Conservation (phyloP, 129 eudicot species). For the Artemisia tridentata region DNA sequence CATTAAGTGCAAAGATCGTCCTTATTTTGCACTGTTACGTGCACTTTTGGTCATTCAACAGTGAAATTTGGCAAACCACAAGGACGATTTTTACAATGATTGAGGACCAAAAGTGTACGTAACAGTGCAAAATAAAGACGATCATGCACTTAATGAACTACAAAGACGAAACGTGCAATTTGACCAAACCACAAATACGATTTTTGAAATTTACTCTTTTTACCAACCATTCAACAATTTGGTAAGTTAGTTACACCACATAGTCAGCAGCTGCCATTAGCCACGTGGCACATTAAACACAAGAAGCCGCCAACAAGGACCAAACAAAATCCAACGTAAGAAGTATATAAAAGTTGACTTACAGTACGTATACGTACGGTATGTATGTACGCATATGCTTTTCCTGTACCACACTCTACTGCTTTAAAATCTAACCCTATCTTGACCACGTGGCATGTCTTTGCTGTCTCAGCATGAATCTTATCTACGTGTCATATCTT, state of each 20-base stretch:
- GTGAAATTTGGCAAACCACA: too few relatives aligned
- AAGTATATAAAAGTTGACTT: conserved; percentile 3
- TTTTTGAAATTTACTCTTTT: too few relatives aligned
- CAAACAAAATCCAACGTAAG: conserved; percentile 17
- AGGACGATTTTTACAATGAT: too few relatives aligned
- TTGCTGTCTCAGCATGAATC: conserved; percentile 18
- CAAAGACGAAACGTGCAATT: too few relatives aligned
- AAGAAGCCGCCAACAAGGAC: conserved; percentile 14
- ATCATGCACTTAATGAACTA: too few relatives aligned
- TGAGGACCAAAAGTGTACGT: too few relatives aligned
- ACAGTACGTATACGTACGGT: conserved; percentile 26
- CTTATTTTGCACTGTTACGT: too few relatives aligned
- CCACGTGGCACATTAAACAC: conserved; percentile 12
- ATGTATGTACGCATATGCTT: conserved; percentile 17
- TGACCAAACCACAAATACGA: too few relatives aligned
- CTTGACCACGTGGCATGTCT: conserved; percentile 14
- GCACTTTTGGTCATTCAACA: too few relatives aligned
- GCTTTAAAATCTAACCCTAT: not conserved
- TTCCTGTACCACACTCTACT: conserved; percentile 22
- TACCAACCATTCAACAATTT: too few relatives aligned
- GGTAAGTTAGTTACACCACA: not conserved
- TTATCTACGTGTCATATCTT: conserved; percentile 17
- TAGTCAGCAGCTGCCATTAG: conserved; percentile 7
- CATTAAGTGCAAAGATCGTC: too few relatives aligned
- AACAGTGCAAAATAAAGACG: too few relatives aligned